Evolutionary conservation across 768 basidiomycete species (phyloP).

Genomic region (Macrolepiota dolichaula): DNA sequence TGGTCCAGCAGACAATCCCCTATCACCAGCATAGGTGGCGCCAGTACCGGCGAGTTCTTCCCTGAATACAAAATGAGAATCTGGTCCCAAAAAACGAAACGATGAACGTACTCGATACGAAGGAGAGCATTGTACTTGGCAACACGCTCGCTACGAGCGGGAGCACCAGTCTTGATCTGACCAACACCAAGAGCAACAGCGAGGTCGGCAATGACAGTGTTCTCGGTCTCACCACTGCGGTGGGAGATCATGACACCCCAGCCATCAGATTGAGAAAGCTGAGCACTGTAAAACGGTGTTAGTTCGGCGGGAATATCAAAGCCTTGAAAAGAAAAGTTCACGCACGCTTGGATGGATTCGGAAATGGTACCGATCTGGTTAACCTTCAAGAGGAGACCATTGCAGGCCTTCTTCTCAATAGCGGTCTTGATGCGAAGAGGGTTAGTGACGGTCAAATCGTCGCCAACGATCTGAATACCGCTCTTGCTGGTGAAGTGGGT

Average conservation of each 20-base stretch:
- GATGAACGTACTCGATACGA: constrained; percentile 73
- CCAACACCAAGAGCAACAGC: constrained; percentile 89
- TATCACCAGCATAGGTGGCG: constrained; percentile 70
- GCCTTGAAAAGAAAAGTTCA: constrained; percentile 15
- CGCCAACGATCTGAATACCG: constrained; percentile 89
- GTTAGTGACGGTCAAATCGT: constrained; percentile 98
- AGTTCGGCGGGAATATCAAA: background rate
- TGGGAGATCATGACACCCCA: constrained; percentile 99
- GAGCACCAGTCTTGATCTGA: constrained; percentile 99
- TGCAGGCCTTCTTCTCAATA: constrained; percentile 99
- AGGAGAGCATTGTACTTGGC: constrained; percentile 91
- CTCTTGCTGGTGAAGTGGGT: constrained; percentile 79
- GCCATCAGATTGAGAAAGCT: constrained; percentile 90
- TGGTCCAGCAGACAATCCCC: constrained; percentile 75
- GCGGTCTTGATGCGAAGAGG: constrained; percentile 96
- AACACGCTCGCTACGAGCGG: constrained; percentile 93
- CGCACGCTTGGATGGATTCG: constrained; percentile 97
- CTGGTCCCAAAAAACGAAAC: background rate
- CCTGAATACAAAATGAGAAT: constrained; percentile 13
- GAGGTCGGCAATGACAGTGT: constrained; percentile 94
- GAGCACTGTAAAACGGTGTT: constrained; percentile 55
- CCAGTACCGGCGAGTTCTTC: constrained; percentile 62
- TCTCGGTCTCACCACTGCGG: constrained; percentile 98
- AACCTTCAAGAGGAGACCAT: constrained; percentile 97
- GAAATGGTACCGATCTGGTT: constrained; percentile 99